Percentiles rank a stretch among this genome's conserved stretches.
Conservation (phyloP, 441 rosid genomes). For the Macaranga tanarius region DNA sequence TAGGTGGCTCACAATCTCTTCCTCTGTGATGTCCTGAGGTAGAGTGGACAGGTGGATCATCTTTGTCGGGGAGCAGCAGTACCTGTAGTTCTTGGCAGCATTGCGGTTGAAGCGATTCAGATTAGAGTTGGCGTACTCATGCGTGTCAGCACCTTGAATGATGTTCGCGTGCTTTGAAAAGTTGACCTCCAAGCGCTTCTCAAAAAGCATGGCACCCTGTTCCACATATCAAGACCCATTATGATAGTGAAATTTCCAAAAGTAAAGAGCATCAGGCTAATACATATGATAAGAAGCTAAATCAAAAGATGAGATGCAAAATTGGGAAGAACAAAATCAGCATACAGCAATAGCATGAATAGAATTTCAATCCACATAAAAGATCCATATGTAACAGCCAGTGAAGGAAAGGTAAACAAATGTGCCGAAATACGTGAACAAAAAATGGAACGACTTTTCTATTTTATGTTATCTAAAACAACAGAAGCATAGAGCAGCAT, state of each 20-base stretch:
- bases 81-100: constrained; percentile 95
- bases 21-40: constrained; percentile 83
- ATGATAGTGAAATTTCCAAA: not conserved
- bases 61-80: constrained; percentile 97
- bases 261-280: no score
- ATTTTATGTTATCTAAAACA: not conserved
- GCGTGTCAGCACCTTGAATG: constrained; percentile 89
- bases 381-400: constrained; percentile 2
- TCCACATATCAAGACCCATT: constrained; percentile 17
- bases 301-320: not conserved
- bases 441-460: not conserved
- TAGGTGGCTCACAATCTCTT: constrained; percentile 70
- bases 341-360: not conserved
- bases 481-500: not conserved
- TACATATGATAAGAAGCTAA: not conserved
- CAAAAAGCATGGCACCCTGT: constrained; percentile 89
- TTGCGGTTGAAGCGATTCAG: constrained; percentile 97
- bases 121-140: constrained; percentile 75
- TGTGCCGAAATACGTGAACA: not conserved
- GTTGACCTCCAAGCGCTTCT: constrained; percentile 89
- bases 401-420: no score
- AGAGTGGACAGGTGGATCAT: constrained; percentile 93
- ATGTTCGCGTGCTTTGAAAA: constrained; percentile 88
- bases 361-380: not conserved
- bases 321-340: not conserved